Evolutionary conservation across 495 filamentous ascomycete species (phyloP).

Genomic region (Lepidopterella palustris): DNA sequence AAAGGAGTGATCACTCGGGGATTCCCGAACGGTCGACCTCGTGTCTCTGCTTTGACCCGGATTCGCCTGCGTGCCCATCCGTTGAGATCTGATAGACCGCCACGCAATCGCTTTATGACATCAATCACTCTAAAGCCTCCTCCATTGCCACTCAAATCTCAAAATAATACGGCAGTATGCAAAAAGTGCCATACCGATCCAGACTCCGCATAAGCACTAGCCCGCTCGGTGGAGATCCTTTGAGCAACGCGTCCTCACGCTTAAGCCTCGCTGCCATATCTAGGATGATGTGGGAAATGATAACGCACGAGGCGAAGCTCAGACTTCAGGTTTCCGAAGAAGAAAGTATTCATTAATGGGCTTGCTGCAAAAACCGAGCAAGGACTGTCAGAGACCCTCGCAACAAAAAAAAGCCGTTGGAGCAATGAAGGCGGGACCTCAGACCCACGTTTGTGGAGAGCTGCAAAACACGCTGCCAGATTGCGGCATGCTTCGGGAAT

Average conservation of each 20-base stretch:
- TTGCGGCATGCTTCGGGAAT: not conserved
- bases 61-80: not conserved
- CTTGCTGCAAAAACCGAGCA: not conserved
- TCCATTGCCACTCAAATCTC: not conserved
- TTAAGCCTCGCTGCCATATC: no score
- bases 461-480: not conserved
- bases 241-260: not conserved
- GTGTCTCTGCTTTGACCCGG: not conserved
- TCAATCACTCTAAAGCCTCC: not conserved
- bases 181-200: no score
- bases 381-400: not conserved
- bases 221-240: not conserved
- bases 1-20: not conserved
- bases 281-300: no score
- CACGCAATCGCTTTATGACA: not conserved
- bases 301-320: not conserved
- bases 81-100: not conserved
- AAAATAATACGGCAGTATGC: not conserved
- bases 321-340: not conserved
- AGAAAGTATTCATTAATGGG: not conserved
- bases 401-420: not conserved
- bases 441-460: not conserved
- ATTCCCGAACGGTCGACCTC: not conserved
- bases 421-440: not conserved
- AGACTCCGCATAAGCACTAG: not conserved